phyloP scores from a whole-genome alignment of 768 basidiomycete species.

The Rhodotorula paludigena region DNA sequence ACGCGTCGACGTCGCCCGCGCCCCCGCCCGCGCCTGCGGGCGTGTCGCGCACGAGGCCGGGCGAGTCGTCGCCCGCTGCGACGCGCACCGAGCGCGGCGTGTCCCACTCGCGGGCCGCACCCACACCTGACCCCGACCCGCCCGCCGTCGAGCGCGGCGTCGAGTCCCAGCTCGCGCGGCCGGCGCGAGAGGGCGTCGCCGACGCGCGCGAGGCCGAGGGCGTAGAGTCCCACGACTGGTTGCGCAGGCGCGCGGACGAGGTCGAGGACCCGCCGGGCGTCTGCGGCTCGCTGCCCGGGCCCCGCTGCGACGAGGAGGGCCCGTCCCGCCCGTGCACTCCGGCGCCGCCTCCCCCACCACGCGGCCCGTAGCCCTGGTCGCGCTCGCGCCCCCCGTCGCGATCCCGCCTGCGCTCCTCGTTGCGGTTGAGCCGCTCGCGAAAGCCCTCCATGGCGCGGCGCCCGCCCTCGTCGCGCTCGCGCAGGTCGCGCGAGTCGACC shows the following conservation, averaged over 20 bases:
- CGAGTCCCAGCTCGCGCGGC: constrained; percentile 29
- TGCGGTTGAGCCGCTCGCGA: constrained; percentile 75
- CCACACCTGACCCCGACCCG: neutral
- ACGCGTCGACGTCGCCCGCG: constrained; percentile 56
- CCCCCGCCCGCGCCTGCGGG: constrained; percentile 21
- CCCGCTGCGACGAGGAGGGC: constrained; percentile 44
- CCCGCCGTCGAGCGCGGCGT: constrained; percentile 32
- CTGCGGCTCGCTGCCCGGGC: constrained; percentile 15
- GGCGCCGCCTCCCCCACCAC: constrained; percentile 36
- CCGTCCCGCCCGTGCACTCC: constrained; percentile 36
- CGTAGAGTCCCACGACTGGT: constrained; percentile 91
- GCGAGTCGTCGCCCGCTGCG: constrained; percentile 39
- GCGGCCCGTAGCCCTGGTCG: constrained; percentile 49
- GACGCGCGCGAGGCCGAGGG: constrained; percentile 51
- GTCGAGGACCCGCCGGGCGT: constrained; percentile 25
- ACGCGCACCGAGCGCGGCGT: constrained; percentile 38
- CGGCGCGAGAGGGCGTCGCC: constrained; percentile 32
- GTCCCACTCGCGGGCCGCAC: constrained; percentile 40
- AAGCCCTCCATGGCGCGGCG: constrained; percentile 51
- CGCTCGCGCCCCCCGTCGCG: too few species aligned
- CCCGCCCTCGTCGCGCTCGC: constrained; percentile 27
- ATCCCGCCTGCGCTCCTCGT: constrained; percentile 51
- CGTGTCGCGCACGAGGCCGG: constrained; percentile 19
- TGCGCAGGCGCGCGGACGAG: constrained; percentile 76
- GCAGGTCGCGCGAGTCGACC: constrained; percentile 19